Evolutionary conservation across 2,329 filamentous ascomycete genomes (phyloP), one percentile per base, ranked within the genome.

Genomic region (Venturia effusa): DNA sequence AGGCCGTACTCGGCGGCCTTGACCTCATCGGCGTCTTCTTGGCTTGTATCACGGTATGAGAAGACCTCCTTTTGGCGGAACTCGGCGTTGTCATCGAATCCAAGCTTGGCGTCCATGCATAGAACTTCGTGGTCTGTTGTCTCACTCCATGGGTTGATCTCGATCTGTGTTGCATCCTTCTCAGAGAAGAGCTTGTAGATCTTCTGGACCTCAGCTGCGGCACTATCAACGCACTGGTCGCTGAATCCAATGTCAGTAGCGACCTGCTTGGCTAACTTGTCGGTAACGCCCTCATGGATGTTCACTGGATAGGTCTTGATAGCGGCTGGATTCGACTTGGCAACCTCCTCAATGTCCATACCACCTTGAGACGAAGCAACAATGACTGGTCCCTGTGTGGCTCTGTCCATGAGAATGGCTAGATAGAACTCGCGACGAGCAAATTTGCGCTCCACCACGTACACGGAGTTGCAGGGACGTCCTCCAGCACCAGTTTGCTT

Each of bases 381-480:
- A 71, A 99, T 97, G 75, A 97, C 92, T 71, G 94, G 94, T 68
- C 85, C 83, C 81, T 97, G 94, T 61, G 89, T 88, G 70, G 83
- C 86, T 74, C 94, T 91, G 83, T 99, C 94, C 94, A 99, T 97
- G 72, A 99, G 88, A 73, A 99, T 88, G 73, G 94, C 94, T 66
- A 99, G 88, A 83, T 99, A 99, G 83, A 99, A 99, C 80, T 99
- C 94, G 75, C 94, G 89, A 70, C 94, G 92, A 71, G 94, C 94
- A 75, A 97, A 99, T 84, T 99, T 99, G 84, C 94, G 92, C 85
- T 99, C 94, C 81, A 93, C 96, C 76, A 99, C 97, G 83, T 96
- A 97, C 76, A 99, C 94, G 68, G 92, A 85, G 79, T 90, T 97
- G 85, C 94, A 99, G 76, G 96, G 86, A 77, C 94, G 91, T 75